Evolutionary conservation across 2,329 filamentous ascomycete species (phyloP).

Genomic region (Zopfia rhizophila): DNA sequence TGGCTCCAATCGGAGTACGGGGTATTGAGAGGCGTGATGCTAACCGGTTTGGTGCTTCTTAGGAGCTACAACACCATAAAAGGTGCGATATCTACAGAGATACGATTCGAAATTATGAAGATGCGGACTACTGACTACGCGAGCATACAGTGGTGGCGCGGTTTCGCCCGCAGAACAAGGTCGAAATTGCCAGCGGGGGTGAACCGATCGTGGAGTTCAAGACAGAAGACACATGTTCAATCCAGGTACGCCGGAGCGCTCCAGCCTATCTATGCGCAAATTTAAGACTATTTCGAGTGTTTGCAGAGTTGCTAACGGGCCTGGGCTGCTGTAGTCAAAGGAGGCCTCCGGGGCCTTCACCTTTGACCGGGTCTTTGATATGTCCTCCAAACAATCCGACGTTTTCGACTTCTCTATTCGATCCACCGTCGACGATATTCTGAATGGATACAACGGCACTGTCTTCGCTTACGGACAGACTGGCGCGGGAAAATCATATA

Average conservation of each 20-base stretch:
- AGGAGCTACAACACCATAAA: slow-evolving; percentile 60
- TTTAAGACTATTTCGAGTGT: neutral
- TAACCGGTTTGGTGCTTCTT: slow-evolving; percentile 42
- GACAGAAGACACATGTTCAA: slow-evolving; percentile 84
- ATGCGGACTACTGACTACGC: slow-evolving; percentile 36
- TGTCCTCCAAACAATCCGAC: slow-evolving; percentile 87
- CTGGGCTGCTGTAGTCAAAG: slow-evolving; percentile 68
- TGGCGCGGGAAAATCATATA: slow-evolving; percentile 97
- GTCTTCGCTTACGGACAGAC: slow-evolving; percentile 99
- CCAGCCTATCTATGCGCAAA: neutral
- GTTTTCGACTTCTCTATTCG: slow-evolving; percentile 99
- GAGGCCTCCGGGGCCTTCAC: slow-evolving; percentile 86
- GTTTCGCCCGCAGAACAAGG: slow-evolving; percentile 95
- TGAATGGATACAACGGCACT: slow-evolving; percentile 99
- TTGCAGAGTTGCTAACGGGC: slow-evolving; percentile 23
- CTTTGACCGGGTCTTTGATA: slow-evolving; percentile 97
- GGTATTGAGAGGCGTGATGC: slow-evolving; percentile 47
- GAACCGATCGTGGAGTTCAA: slow-evolving; percentile 91
- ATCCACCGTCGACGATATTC: slow-evolving; percentile 94
- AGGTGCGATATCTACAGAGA: slow-evolving; percentile 43
- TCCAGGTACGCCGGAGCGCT: slow-evolving; percentile 71
- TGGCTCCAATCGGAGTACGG: slow-evolving; percentile 24
- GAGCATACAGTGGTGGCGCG: slow-evolving; percentile 82
- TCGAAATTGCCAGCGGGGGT: slow-evolving; percentile 89
- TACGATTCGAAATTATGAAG: neutral